phyloP scores from a whole-genome alignment of 2,329 filamentous ascomycete genomes.

The Teratosphaeria destructans region DNA sequence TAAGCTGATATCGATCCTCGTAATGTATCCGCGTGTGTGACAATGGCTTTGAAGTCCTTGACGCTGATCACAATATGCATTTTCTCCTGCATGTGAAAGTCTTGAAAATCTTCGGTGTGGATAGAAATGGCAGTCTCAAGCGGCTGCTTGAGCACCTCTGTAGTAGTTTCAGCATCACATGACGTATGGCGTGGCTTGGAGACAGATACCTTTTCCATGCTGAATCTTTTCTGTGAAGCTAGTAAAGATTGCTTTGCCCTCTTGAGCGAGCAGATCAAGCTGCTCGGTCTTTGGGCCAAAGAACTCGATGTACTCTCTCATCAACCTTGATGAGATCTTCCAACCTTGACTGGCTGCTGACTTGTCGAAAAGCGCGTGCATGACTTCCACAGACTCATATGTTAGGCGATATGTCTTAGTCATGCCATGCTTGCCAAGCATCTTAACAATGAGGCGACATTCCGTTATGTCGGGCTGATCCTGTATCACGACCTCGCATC shows the following conservation, averaged over 20 bases:
- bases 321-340: constrained; percentile 59
- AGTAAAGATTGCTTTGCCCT: constrained; percentile 61
- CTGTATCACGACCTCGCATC: constrained; percentile 63
- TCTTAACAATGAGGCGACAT: constrained; percentile 64
- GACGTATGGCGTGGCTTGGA: neutral
- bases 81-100: constrained; percentile 62
- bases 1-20: constrained; percentile 55
- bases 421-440: constrained; percentile 64
- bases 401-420: constrained; percentile 68
- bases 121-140: constrained; percentile 70
- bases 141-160: constrained; percentile 68
- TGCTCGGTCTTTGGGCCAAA: constrained; percentile 74
- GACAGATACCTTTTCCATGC: constrained; percentile 47
- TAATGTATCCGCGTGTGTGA: constrained; percentile 61
- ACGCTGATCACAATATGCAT: constrained; percentile 72
- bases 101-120: constrained; percentile 65
- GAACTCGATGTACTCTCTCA: constrained; percentile 69
- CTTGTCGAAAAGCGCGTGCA: constrained; percentile 65
- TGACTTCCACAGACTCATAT: constrained; percentile 63
- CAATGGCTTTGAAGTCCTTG: constrained; percentile 72
- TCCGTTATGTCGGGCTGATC: constrained; percentile 57
- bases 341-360: constrained; percentile 58
- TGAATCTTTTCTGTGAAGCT: constrained; percentile 73
- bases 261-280: constrained; percentile 64
- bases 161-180: constrained; percentile 1